Base-by-base conservation (phyloP, 805 yeast genomes). In the Naumovozyma dairenensis region DNA sequence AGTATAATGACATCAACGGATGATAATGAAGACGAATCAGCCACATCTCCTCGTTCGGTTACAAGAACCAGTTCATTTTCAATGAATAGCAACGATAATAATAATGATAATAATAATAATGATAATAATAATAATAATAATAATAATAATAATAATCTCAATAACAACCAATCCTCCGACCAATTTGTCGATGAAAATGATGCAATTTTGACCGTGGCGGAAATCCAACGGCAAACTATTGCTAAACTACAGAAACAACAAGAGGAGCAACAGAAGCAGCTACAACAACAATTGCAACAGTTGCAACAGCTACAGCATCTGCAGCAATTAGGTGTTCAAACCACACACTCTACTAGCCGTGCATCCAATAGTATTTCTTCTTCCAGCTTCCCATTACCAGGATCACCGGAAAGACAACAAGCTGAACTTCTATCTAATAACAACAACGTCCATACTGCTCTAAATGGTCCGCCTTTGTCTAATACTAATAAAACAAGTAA, bases 261-360 rank as follows among this genome's bases (percentile, higher is more conserved):
- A 21, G 28, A 34, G 20, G n/a, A 20, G 4, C 37, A 25, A 21
- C 28, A 30, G 21, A 31, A 30, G 19, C 30, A 21, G 25, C 25
- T 39, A 20, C 48, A 46, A 29, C 53, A 45, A 25, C 41, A 37
- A 26, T 20, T 39, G 14, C 39, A 38, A 19, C 49, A 44, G n/a
- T 46, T 37, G 9, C 49, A 50, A 29, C 53, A 46, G 37, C 55
- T 46, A 31, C 42, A 43, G 29, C 54, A 49, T 22, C 49, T 39
- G 21, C 42, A 39, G 17, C 44, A 39, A 15, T 54, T 41, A 18
- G 46, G 10, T 20, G 22, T 20, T 20, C n/a, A n/a, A n/a, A n/a
- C n/a, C n/a, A n/a, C n/a, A n/a, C n/a, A n/a, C n/a, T n/a, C n/a
- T n/a, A n/a, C n/a, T n/a, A n/a, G n/a, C n/a, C n/a, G n/a, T n/a